Evolutionary conservation across 116 monocot species (phyloP), one percentile per base, ranked within the genome.

Genomic region (Papilionanthe hybrid): DNA sequence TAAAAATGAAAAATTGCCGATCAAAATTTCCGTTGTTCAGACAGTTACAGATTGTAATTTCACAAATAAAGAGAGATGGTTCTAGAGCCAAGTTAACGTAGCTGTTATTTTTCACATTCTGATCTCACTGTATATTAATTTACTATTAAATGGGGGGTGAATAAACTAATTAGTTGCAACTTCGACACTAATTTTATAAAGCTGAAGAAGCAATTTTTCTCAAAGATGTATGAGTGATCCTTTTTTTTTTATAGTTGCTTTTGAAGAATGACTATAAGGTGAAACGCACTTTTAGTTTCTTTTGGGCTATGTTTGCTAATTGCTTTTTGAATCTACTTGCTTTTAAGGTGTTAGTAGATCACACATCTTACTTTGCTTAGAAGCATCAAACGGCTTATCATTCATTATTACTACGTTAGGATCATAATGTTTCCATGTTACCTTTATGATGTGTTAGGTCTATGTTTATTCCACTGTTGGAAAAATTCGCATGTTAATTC

Each of bases 41-140:
- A 71, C 71, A 15, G 15, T 71, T 71, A 37, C 71, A 32, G 71
- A 32, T 71, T 71, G 71, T 71, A 53, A 53, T 15, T 53, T 53
- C 53, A 53, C 29, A 17, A 41, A 17, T 32, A 32, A 71, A 3
- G 32, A 41, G 17, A 37, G 41, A 71, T 41, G 71, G 10, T 19
- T 71, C 71, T 71, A 41, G 71, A 37, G 17, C 28, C 71, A 32
- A 17, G 71, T 41, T 71, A 37, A 32, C 28, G 3, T 28, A 32
- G 13, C 37, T 53, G 15, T 17, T 53, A 53, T 53, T 53, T 53
- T 53, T 17, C 53, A 53, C 53, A 17, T 53, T 15, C 15, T 53
- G 53, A 53, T 53, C 53, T 53, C 53, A 13, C 13, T 53, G 53
- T 17, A 53, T 53, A 17, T 53, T 49, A 53, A 53, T 17, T 53